These are phyloP conservation scores for Uronychia setigera DNA, from an alignment of 73 alveolate genomes.

Conservation along the genomic window DNA sequence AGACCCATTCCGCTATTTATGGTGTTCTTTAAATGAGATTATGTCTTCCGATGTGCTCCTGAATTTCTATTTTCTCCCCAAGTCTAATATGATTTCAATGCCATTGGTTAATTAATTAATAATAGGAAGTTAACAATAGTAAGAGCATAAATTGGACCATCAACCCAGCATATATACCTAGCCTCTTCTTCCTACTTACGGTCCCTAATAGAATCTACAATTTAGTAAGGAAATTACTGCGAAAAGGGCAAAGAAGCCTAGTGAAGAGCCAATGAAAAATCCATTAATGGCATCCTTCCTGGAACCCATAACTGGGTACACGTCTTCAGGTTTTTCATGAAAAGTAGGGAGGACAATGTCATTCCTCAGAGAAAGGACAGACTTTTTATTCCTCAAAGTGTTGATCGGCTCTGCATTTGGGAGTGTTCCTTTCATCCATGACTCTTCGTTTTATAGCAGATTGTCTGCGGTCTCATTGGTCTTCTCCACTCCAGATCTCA, in stretches of 20 bases:
- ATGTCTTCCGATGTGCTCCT: no score
- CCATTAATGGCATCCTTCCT: slow-evolving; percentile 15
- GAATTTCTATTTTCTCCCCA: not conserved
- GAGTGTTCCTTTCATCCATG: slow-evolving; percentile 42
- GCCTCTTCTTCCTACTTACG: not conserved
- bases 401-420: slow-evolving; percentile 3
- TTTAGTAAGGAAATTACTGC: not conserved
- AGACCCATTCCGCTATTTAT: not conserved
- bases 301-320: slow-evolving; percentile 21
- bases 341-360: slow-evolving; percentile 58
- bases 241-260: not conserved
- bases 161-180: not conserved
- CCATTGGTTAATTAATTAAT: not conserved
- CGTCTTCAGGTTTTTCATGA: slow-evolving; percentile 23
- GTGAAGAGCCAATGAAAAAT: not conserved
- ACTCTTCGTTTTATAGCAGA: slow-evolving; percentile 58
- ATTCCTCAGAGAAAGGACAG: slow-evolving; percentile 53
- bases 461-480: slow-evolving; percentile 65
- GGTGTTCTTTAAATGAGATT: not conserved
- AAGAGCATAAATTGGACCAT: not conserved
- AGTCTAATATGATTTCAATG: not conserved
- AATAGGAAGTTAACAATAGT: not conserved
- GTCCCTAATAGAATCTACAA: not conserved
- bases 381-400: slow-evolving; percentile 17
- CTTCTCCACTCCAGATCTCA: slow-evolving; percentile 61